phyloP scores from a whole-genome alignment of 208 protist species.

The Vickermania spadyakhi region DNA sequence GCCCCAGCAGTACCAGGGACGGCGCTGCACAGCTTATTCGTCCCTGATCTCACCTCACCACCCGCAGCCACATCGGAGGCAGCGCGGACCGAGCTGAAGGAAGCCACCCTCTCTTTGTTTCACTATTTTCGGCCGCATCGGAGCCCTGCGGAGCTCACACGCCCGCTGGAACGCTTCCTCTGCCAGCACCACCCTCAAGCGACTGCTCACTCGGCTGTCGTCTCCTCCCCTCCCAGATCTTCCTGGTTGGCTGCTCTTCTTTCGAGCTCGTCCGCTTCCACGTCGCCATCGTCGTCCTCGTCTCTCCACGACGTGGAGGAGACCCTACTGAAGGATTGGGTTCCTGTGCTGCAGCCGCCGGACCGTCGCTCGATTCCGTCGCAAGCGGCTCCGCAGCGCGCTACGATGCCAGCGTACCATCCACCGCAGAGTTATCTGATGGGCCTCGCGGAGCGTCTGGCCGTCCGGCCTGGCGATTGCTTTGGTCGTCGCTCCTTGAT shows the following conservation, averaged over 20 bases:
- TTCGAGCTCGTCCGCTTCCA: background rate
- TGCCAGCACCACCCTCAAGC: slow-evolving; percentile 36
- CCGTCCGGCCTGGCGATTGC: slow-evolving; percentile 58
- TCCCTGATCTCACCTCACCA: slow-evolving; percentile 11
- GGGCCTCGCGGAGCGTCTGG: slow-evolving; percentile 77
- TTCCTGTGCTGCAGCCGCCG: slow-evolving; percentile 47
- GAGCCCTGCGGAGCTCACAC: slow-evolving; percentile 61
- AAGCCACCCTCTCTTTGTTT: slow-evolving; percentile 41
- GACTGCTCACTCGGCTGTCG: slow-evolving; percentile 6
- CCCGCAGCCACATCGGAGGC: slow-evolving; percentile 9
- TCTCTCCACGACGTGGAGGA: too few species aligned
- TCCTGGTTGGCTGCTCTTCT: background rate
- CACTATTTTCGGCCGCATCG: slow-evolving; percentile 82
- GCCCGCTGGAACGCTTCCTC: slow-evolving; percentile 67
- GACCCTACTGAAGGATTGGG: slow-evolving; percentile 35
- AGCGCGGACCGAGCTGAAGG: background rate
- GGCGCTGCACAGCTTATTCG: background rate
- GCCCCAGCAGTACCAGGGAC: too few species aligned
- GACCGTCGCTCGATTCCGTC: slow-evolving; percentile 16
- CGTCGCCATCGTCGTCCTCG: too few species aligned
- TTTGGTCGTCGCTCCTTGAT: slow-evolving; percentile 80
- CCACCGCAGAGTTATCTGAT: slow-evolving; percentile 81
- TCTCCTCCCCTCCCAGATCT: too few species aligned
- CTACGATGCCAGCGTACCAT: slow-evolving; percentile 43
- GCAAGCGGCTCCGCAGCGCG: slow-evolving; percentile 7